These are phyloP conservation scores for Fraxinus excelsior DNA, from an alignment of 257 asterid species.

Conservation along the genomic window DNA sequence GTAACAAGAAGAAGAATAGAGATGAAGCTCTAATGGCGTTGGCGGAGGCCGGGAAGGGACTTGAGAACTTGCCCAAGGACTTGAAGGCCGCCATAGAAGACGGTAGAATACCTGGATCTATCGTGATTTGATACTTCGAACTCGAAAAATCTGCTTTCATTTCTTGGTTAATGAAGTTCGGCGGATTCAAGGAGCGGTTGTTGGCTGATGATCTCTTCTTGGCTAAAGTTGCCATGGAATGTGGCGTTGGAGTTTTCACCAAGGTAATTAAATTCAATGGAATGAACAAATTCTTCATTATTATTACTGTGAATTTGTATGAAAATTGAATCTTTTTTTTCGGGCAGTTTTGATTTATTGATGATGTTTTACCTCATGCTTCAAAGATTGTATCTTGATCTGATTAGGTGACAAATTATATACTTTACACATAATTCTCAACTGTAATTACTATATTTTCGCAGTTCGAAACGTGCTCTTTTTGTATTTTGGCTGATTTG, in stretches of 20 bases:
- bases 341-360: neutral
- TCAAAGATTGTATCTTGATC: neutral
- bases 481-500: neutral
- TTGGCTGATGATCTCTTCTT: conserved; percentile 97
- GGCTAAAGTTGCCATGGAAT: conserved; percentile 84
- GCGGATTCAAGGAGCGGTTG: conserved; percentile 91
- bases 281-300: neutral
- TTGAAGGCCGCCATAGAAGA: conserved; percentile 73
- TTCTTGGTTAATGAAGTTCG: conserved; percentile 73
- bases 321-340: neutral
- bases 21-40: conserved; percentile 60
- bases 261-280: conserved; percentile 49
- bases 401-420: neutral
- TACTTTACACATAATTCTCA: neutral
- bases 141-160: conserved; percentile 67
- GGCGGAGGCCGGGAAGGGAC: conserved; percentile 70
- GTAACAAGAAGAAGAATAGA: conserved; percentile 44
- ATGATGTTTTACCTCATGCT: neutral
- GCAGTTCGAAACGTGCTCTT: neutral
- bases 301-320: neutral
- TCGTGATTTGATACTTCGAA: conserved; percentile 60
- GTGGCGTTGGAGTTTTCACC: conserved; percentile 94
- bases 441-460: neutral
- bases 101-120: conserved; percentile 77
- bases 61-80: conserved; percentile 86